These are phyloP conservation scores for Helicostylum pulchrum DNA, from an alignment of 192 early-diverging fungal species.

Conservation along the genomic window DNA sequence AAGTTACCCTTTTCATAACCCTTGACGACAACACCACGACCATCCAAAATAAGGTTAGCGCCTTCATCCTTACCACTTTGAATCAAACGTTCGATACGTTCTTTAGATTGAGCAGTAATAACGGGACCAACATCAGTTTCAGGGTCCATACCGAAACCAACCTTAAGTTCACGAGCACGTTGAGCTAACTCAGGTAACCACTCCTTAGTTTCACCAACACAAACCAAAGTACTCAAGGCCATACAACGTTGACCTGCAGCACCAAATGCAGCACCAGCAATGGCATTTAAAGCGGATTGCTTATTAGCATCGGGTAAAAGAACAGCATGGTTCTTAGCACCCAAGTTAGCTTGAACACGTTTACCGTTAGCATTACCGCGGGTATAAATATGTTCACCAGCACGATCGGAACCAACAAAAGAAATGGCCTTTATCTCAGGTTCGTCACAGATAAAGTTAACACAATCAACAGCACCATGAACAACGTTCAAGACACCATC, in stretches of 20 bases:
- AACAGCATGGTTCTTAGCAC: conserved; percentile 97
- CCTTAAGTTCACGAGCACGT: conserved; percentile 78
- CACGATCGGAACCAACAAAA: conserved; percentile 87
- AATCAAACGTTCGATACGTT: conserved; percentile 74
- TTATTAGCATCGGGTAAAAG: conserved; percentile 93
- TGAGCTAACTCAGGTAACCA: conserved; percentile 91
- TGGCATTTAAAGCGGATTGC: conserved; percentile 89
- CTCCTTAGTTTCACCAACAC: conserved; percentile 80
- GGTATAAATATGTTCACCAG: conserved; percentile 86
- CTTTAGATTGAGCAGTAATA: conserved; percentile 75
- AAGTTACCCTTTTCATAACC: conserved; percentile 93
- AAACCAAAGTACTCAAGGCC: conserved; percentile 89
- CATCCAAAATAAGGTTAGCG: conserved; percentile 82
- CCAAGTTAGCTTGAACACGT: conserved; percentile 94
- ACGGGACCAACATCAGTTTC: conserved; percentile 89
- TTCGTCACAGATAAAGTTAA: conserved; percentile 88
- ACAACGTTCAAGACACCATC: conserved; percentile 90
- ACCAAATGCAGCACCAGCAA: conserved; percentile 93
- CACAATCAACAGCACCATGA: conserved; percentile 82
- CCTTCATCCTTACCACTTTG: conserved; percentile 83
- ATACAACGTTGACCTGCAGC: conserved; percentile 98
- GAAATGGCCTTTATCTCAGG: conserved; percentile 87
- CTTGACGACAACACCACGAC: conserved; percentile 67
- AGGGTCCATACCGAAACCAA: conserved; percentile 79
- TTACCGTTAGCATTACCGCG: conserved; percentile 88